These are phyloP conservation scores for Misopates orontium DNA, from an alignment of 257 asterid species.

Conservation along the genomic window DNA sequence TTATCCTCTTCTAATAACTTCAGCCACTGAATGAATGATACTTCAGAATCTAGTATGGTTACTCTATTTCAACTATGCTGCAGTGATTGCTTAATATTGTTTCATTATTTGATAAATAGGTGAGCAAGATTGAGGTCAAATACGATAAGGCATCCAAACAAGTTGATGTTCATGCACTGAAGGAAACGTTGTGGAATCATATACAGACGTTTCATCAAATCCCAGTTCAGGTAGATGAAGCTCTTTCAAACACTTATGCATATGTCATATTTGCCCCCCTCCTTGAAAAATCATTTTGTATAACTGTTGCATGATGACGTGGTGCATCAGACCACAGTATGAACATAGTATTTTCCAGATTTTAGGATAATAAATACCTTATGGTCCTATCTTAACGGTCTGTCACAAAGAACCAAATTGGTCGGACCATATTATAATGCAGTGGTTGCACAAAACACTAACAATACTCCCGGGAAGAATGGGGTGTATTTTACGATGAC, in stretches of 20 bases:
- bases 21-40: neutral
- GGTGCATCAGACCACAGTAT: too few species aligned
- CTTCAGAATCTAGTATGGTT: neutral
- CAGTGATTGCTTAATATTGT: neutral
- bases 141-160: slow-evolving; percentile 91
- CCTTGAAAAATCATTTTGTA: neutral
- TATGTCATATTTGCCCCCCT: neutral
- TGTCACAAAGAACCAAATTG: too few species aligned
- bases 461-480: too few species aligned
- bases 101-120: slow-evolving; percentile 40
- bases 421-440: too few species aligned
- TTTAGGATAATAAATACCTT: too few species aligned
- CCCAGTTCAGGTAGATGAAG: slow-evolving; percentile 45
- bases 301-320: neutral
- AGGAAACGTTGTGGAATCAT: slow-evolving; percentile 85
- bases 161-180: slow-evolving; percentile 90
- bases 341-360: too few species aligned
- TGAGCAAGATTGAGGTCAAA: slow-evolving; percentile 80
- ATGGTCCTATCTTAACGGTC: too few species aligned
- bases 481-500: too few species aligned
- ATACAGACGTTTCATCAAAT: slow-evolving; percentile 42
- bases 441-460: too few species aligned
- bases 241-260: neutral
- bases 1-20: neutral
- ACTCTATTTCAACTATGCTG: slow-evolving; percentile 9